Base-by-base conservation (phyloP, 345 rosid genomes). In the Passiflora organensis region DNA sequence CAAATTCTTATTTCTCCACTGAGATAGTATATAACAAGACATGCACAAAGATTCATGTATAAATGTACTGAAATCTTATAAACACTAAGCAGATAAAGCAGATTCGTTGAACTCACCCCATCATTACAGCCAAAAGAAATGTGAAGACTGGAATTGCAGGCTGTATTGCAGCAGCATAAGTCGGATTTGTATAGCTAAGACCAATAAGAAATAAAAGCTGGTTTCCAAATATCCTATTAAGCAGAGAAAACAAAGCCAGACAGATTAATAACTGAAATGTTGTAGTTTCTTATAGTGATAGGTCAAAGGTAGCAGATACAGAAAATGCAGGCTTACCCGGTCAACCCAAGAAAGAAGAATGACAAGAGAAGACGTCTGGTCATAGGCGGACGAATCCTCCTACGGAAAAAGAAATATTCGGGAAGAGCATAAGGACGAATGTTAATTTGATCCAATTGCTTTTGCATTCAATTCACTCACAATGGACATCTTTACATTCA, bases 61-160 rank as follows among this genome's bases (percentile, higher is more conserved):
- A 17, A 28, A 16, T 10, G 52, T 13, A 13, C 48, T 44, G 4
- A 16, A 44, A 44, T 44, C 21, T 12, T 20, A 11, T 20, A 19
- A 48, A 12, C 4, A 37, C 1, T 37, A 37, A 37, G 13, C 41
- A 12, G 53, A 37, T 28, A 19, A 56, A 12, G 51, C 28, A 48
- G 53, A 58, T 28, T 43, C 52, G 17, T 50, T 51, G 46, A 25
- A 62, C 83, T 80, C 62, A 93, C 96, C 99, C 95, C 96, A 86
- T 86, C 72, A 81, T 69, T 32, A 86, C 85, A 55, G 96, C 96
- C 41, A 93, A 75, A 53, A 93, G 69, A 70, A 93, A 93, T 54
- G 99, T 93, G 62, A 93, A 93, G 59, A 93, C 96, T 36, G 99
- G 99, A 64, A 93, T 93, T 3, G 99, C 71, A 59, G 99, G 99